phyloP scores from a whole-genome alignment of 768 basidiomycete species.

The Trametes elegans region DNA sequence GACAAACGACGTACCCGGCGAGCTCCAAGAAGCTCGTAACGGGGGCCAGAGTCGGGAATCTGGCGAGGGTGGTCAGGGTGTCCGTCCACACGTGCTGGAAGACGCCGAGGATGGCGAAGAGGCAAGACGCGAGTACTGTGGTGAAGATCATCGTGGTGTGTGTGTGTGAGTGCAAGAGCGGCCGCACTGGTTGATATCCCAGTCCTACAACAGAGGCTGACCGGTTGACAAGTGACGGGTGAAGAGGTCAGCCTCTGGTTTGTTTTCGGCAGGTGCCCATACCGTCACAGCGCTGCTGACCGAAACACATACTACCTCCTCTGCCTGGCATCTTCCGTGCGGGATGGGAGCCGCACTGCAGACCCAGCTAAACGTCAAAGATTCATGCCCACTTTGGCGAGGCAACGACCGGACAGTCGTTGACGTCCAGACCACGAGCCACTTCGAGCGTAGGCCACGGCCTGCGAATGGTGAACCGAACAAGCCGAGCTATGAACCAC shows the following conservation, averaged over 20 bases:
- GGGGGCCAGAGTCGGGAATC: neutral
- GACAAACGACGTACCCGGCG: neutral
- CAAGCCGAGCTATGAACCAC: too few species aligned
- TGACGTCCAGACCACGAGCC: too few species aligned
- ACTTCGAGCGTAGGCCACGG: too few species aligned
- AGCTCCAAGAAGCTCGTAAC: neutral
- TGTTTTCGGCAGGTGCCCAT: too few species aligned
- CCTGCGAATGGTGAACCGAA: too few species aligned
- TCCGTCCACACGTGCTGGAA: neutral
- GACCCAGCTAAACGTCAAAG: too few species aligned
- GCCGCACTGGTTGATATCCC: neutral
- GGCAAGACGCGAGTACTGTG: neutral
- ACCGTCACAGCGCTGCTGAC: too few species aligned
- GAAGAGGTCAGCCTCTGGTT: neutral
- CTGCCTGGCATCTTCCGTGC: too few species aligned
- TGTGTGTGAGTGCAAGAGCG: neutral
- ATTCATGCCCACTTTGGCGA: too few species aligned
- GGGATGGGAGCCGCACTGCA: too few species aligned
- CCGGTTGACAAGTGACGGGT: neutral
- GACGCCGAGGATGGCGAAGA: conserved; percentile 1
- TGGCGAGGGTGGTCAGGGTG: neutral
- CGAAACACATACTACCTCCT: too few species aligned
- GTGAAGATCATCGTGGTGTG: conserved; percentile 2
- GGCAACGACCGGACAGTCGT: too few species aligned
- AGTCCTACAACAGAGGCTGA: neutral